Conservation (phyloP, 2,329 filamentous ascomycete species). For the Colletotrichum nymphaeae region DNA sequence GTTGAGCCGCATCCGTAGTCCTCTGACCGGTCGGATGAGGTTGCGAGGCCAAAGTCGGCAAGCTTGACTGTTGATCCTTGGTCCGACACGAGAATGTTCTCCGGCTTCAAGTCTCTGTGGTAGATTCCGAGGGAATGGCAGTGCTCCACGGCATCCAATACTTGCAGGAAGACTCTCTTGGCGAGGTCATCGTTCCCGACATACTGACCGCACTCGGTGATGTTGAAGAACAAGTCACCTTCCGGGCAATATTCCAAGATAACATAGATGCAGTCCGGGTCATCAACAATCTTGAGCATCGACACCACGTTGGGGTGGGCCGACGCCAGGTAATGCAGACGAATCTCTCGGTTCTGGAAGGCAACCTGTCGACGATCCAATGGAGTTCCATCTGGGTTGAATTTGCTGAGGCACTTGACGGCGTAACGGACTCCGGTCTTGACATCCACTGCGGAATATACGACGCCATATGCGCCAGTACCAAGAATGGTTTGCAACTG, state of each 20-base stretch:
- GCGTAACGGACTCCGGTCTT: constrained; percentile 86
- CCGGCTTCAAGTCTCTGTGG: constrained; percentile 96
- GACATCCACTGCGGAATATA: constrained; percentile 89
- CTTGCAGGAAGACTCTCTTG: constrained; percentile 90
- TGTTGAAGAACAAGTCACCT: constrained; percentile 96
- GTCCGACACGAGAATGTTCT: constrained; percentile 95
- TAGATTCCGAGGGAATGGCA: constrained; percentile 96
- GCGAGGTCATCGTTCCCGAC: constrained; percentile 91
- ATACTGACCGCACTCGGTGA: constrained; percentile 94
- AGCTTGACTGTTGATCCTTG: constrained; percentile 91
- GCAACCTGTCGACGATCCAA: constrained; percentile 87
- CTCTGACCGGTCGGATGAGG: constrained; percentile 82
- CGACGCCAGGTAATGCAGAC: constrained; percentile 89
- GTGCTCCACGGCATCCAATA: constrained; percentile 94
- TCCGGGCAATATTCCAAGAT: constrained; percentile 97
- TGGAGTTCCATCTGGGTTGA: constrained; percentile 75
- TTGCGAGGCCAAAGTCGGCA: constrained; percentile 97
- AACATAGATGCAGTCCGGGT: constrained; percentile 92
- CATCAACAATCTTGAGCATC: constrained; percentile 92
- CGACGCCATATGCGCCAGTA: constrained; percentile 95
- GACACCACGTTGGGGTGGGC: constrained; percentile 94
- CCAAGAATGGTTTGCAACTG: constrained; percentile 88
- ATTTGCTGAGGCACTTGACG: constrained; percentile 96
- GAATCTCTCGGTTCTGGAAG: constrained; percentile 94
- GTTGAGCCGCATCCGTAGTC: constrained; percentile 99